These are phyloP conservation scores for Termitomyces sp. DNA, from an alignment of 768 basidiomycete genomes.

Conservation along the genomic window DNA sequence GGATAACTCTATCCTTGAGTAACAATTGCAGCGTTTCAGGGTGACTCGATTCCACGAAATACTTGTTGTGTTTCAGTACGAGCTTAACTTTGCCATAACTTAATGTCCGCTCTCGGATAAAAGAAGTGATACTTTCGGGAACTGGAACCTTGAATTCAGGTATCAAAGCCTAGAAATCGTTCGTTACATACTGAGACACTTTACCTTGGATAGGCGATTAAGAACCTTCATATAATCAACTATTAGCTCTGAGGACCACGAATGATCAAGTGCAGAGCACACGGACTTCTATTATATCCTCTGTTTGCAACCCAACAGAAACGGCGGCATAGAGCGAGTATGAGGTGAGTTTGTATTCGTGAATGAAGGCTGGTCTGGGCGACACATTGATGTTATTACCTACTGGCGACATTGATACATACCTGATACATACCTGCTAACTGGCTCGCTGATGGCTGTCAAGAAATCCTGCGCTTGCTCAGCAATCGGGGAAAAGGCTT, in stretches of 20 bases:
- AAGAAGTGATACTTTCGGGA: slow-evolving; percentile 76
- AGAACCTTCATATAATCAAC: slow-evolving; percentile 50
- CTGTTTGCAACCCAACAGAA: slow-evolving; percentile 95
- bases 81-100: slow-evolving; percentile 99
- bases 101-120: slow-evolving; percentile 89
- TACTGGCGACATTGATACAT: slow-evolving; percentile 32
- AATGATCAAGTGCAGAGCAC: slow-evolving; percentile 21
- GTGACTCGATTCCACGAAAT: slow-evolving; percentile 93
- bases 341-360: slow-evolving; percentile 98
- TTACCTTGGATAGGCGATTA: slow-evolving; percentile 75
- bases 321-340: slow-evolving; percentile 99
- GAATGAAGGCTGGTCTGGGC: slow-evolving; percentile 89
- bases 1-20: slow-evolving; percentile 81
- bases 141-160: slow-evolving; percentile 71
- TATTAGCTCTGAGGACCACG: slow-evolving; percentile 13
- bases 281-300: slow-evolving; percentile 96
- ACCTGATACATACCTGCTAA: slow-evolving; percentile 90
- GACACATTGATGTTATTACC: slow-evolving; percentile 20
- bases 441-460: slow-evolving; percentile 96
- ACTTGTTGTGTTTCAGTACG: slow-evolving; percentile 96
- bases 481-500: slow-evolving; percentile 96
- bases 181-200: slow-evolving; percentile 4
- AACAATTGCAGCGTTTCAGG: slow-evolving; percentile 88
- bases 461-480: slow-evolving; percentile 98
- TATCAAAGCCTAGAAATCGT: slow-evolving; percentile 1